These are phyloP conservation scores for Halophytophthora batemanensis DNA, from an alignment of 352 stramenopile species.

Conservation along the genomic window DNA sequence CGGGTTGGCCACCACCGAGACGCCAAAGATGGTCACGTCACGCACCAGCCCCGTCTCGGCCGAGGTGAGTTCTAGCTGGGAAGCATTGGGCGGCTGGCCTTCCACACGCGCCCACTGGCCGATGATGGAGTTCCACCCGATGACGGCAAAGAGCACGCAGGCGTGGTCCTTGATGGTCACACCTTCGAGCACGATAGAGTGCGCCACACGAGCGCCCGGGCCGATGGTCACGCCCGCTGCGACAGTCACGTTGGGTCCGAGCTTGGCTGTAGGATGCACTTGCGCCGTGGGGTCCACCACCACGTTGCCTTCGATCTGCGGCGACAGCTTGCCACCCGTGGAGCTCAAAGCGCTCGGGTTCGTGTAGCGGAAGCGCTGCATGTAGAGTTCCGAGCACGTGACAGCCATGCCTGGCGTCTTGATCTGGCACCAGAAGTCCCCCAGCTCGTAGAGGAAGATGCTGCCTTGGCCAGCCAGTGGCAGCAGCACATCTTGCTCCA, in stretches of 20 bases:
- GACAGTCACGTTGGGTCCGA: constrained; percentile 86
- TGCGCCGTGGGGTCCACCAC: constrained; percentile 76
- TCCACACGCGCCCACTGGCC: constrained; percentile 85
- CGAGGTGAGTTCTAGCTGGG: constrained; percentile 63
- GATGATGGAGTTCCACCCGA: constrained; percentile 88
- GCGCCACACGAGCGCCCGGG: constrained; percentile 71
- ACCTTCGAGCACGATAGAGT: constrained; percentile 87
- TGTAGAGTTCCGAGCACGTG: constrained; percentile 89
- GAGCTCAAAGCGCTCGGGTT: constrained; percentile 79
- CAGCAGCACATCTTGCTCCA: constrained; percentile 86
- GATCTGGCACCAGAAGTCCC: constrained; percentile 90
- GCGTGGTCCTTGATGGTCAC: constrained; percentile 88
- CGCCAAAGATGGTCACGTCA: constrained; percentile 88
- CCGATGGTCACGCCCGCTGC: constrained; percentile 83
- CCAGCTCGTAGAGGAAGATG: constrained; percentile 79
- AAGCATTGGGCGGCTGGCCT: constrained; percentile 77
- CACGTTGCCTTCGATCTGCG: constrained; percentile 86
- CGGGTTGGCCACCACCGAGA: constrained; percentile 83
- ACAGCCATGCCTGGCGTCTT: constrained; percentile 89
- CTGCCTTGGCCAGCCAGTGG: constrained; percentile 70
- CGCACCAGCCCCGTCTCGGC: constrained; percentile 75
- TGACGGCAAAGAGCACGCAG: constrained; percentile 84
- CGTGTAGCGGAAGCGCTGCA: constrained; percentile 89
- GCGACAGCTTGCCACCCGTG: constrained; percentile 79
- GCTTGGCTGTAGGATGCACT: constrained; percentile 82